A percentile compares a stretch with the other conserved stretches of the same genome.
Conservation (phyloP, 108 stramenopile species). For the Bacterosira constricta region DNA sequence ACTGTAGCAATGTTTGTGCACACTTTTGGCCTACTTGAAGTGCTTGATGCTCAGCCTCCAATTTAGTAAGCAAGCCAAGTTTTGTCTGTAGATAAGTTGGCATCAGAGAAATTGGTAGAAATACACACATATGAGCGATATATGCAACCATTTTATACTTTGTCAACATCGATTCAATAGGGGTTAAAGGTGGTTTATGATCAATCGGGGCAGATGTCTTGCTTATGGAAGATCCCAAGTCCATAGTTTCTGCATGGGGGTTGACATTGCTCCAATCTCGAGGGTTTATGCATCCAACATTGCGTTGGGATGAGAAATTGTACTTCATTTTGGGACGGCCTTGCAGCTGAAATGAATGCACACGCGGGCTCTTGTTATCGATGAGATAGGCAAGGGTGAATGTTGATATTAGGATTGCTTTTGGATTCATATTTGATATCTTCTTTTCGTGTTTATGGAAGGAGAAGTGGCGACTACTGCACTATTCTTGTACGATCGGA, state of each 20-base stretch:
- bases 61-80: conserved; percentile 21
- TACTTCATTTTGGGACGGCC: not conserved
- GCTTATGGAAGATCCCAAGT: no score
- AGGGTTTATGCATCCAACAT: not conserved
- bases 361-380: not conserved
- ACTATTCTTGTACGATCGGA: no score
- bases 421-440: not conserved
- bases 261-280: not conserved
- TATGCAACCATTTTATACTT: conserved; percentile 66
- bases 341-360: not conserved
- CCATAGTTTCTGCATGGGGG: not conserved
- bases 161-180: conserved; percentile 17
- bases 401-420: not conserved
- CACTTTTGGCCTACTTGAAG: conserved; percentile 63
- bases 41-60: conserved; percentile 49
- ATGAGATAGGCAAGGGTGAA: not conserved
- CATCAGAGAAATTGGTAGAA: conserved; percentile 66
- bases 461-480: no score
- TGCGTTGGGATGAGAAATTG: not conserved
- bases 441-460: no score
- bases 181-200: not conserved
- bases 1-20: conserved; percentile 61
- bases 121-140: conserved; percentile 67
- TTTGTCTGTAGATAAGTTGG: conserved; percentile 50
- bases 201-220: not conserved